A percentile compares a stretch with the other conserved stretches of the same genome.
Conservation (phyloP, 2,329 filamentous ascomycete species). For the Diaporthe citrichinensis region DNA sequence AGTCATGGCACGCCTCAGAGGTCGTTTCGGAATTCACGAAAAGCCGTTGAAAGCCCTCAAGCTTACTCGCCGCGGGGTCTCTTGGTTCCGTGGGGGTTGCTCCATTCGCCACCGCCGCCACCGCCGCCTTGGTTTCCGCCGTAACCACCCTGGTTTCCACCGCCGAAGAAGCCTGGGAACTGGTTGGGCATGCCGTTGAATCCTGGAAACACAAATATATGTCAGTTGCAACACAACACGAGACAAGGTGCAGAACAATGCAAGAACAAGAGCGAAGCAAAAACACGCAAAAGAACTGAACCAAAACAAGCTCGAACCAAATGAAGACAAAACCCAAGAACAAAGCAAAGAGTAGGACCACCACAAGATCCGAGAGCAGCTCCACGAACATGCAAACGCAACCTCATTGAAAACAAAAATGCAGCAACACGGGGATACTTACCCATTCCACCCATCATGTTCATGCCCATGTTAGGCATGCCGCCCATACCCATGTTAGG, state of each 20-base stretch:
- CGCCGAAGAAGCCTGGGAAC: constrained; percentile 81
- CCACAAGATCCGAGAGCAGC: background rate
- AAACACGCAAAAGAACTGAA: background rate
- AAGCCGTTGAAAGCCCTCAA: background rate
- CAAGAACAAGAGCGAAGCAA: background rate
- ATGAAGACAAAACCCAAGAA: background rate
- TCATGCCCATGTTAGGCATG: constrained; percentile 58
- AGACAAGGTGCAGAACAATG: background rate
- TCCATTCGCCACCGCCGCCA: constrained; percentile 68
- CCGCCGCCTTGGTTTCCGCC: constrained; percentile 74
- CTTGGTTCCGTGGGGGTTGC: constrained; percentile 87
- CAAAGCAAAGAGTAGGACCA: background rate
- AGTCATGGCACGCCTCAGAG: background rate
- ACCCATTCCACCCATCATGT: constrained; percentile 65
- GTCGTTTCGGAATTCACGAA: background rate
- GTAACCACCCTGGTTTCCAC: constrained; percentile 67
- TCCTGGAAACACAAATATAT: constrained; percentile 53
- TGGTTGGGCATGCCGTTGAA: constrained; percentile 79
- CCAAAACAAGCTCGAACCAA: background rate
- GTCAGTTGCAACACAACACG: constrained; percentile 44
- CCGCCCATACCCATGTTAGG: constrained; percentile 48
- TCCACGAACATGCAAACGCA: background rate
- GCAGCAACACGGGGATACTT: constrained; percentile 42
- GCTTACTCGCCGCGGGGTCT: constrained; percentile 78
- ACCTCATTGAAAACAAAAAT: background rate